Conservation (phyloP, 768 basidiomycete species). For the Macrolepiota fuliginosa region DNA sequence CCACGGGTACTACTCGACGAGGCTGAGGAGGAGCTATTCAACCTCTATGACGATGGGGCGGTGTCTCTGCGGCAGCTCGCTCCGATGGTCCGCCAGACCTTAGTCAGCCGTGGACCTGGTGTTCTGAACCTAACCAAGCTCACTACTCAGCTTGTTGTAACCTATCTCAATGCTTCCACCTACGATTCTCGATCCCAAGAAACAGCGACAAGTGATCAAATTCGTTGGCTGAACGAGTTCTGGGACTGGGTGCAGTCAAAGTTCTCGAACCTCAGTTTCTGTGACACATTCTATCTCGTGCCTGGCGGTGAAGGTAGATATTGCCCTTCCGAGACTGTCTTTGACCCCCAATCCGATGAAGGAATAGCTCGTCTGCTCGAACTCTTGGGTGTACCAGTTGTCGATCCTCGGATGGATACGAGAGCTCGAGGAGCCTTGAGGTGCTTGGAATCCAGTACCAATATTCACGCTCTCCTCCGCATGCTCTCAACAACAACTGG, state of each 20-base stretch:
- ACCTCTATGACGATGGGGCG: neutral
- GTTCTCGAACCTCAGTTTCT: slow-evolving; percentile 13
- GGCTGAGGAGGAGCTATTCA: neutral
- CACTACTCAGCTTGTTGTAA: slow-evolving; percentile 21
- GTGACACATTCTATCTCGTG: slow-evolving; percentile 22
- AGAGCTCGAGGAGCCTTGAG: slow-evolving; percentile 13
- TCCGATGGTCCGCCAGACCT: neutral
- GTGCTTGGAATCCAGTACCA: neutral
- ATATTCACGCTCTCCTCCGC: slow-evolving; percentile 29
- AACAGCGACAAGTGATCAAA: slow-evolving; percentile 11
- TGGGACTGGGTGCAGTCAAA: slow-evolving; percentile 41
- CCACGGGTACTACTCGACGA: slow-evolving; percentile 27
- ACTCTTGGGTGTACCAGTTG: slow-evolving; percentile 30
- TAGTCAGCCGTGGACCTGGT: slow-evolving; percentile 17
- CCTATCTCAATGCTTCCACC: slow-evolving; percentile 24
- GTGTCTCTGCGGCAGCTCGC: neutral
- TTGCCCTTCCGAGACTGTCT: slow-evolving; percentile 24
- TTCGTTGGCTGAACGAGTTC: slow-evolving; percentile 37
- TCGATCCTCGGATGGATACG: slow-evolving; percentile 25
- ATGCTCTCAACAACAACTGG: slow-evolving; percentile 12
- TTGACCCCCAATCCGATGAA: slow-evolving; percentile 17
- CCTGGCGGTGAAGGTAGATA: slow-evolving; percentile 31
- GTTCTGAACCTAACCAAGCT: slow-evolving; percentile 32
- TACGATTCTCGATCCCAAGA: neutral
- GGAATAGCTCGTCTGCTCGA: slow-evolving; percentile 19